Conservation (phyloP, 257 asterid species). For the Coffea canephora region DNA sequence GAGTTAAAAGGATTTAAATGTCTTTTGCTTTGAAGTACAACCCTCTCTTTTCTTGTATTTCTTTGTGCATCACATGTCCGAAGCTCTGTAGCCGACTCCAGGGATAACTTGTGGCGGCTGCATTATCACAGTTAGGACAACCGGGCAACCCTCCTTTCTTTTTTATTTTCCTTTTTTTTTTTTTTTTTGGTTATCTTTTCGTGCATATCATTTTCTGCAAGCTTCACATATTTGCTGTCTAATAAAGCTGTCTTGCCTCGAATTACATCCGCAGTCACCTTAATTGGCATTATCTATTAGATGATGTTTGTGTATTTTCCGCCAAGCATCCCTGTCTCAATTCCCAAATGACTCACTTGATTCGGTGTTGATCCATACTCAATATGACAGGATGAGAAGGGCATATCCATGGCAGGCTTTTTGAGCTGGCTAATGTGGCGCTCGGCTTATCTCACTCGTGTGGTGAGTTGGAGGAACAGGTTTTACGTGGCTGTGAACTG, state of each 20-base stretch:
- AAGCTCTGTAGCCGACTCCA: neutral
- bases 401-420: slow-evolving; percentile 69
- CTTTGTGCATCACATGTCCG: too few relatives aligned
- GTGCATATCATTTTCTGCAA: too few relatives aligned
- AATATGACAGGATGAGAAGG: slow-evolving; percentile 55
- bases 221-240: neutral
- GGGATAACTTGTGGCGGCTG: neutral
- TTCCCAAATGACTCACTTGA: neutral
- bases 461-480: slow-evolving; percentile 91
- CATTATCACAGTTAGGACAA: too few relatives aligned
- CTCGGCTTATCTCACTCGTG: slow-evolving; percentile 82
- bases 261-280: neutral
- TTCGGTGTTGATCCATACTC: neutral
- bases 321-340: neutral
- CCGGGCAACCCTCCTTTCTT: too few relatives aligned
- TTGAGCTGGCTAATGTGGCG: slow-evolving; percentile 82
- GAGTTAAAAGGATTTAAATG: too few relatives aligned
- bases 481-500: slow-evolving; percentile 81
- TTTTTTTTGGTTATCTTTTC: too few relatives aligned
- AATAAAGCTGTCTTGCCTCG: neutral
- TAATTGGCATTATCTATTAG: neutral
- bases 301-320: neutral
- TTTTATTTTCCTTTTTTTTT: too few relatives aligned
- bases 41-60: too few relatives aligned
- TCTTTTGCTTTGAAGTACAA: too few relatives aligned